A percentile compares a stretch with the other conserved stretches of the same genome.
Evolutionary conservation across 2,329 filamentous ascomycete species (phyloP).

Genomic region (Fonsecaea monophora): DNA sequence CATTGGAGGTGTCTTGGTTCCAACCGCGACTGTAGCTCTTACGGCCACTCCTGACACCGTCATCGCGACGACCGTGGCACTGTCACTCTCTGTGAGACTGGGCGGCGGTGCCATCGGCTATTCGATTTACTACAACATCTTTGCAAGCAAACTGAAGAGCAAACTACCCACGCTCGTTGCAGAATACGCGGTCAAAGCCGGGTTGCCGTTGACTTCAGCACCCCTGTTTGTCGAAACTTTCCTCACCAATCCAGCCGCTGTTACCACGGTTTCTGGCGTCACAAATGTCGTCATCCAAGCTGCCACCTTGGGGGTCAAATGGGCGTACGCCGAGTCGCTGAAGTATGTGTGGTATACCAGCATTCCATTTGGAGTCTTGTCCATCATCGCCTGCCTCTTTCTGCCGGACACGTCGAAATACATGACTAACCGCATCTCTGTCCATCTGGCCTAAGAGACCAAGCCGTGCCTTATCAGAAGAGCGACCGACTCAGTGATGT

Average conservation of each 20-base stretch:
- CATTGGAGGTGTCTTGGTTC: constrained; percentile 64
- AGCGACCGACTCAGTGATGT: no score
- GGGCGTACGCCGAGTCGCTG: constrained; percentile 14
- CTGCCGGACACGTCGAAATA: constrained; percentile 18
- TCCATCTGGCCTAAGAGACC: no score
- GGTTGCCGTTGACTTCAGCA: constrained; percentile 18
- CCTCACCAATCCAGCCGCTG: constrained; percentile 17
- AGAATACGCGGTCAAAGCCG: constrained; percentile 28
- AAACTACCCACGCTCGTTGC: constrained; percentile 50
- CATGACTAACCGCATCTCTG: constrained; percentile 16
- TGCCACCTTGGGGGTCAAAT: constrained; percentile 13
- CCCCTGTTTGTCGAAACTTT: constrained; percentile 24
- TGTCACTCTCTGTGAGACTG: constrained; percentile 72
- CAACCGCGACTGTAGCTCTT: constrained; percentile 33
- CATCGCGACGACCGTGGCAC: constrained; percentile 71
- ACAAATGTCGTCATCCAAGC: constrained; percentile 12
- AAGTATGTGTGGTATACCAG: constrained; percentile 23
- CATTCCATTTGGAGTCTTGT: constrained; percentile 17
- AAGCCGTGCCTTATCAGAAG: no score
- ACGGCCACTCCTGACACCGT: constrained; percentile 62
- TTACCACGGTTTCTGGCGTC: constrained; percentile 30
- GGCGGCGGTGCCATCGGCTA: constrained; percentile 71
- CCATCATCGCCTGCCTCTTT: constrained; percentile 17
- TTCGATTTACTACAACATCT: constrained; percentile 62
- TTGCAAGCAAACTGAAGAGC: constrained; percentile 53